These are phyloP conservation scores for Verticillium longisporum DNA, from an alignment of 2,329 filamentous ascomycete genomes.

Conservation along the genomic window DNA sequence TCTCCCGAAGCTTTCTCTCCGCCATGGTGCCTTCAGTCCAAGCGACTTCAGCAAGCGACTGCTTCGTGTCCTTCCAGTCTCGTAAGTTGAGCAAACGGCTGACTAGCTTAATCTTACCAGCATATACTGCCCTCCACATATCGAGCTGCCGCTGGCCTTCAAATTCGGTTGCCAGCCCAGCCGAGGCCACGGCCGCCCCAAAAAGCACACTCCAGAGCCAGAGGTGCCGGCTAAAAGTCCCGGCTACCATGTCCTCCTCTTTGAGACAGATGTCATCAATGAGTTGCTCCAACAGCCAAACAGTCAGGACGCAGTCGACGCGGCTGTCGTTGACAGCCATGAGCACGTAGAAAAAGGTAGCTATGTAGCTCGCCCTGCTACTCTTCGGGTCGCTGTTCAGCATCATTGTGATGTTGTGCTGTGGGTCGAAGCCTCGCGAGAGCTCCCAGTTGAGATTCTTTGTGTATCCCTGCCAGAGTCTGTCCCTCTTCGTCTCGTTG, in stretches of 20 bases:
- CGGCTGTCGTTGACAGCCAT: slow-evolving; percentile 33
- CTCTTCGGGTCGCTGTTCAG: slow-evolving; percentile 26
- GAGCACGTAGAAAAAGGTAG: slow-evolving; percentile 39
- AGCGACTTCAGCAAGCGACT: slow-evolving; percentile 27
- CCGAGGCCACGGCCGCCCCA: slow-evolving; percentile 31
- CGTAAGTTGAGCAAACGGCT: slow-evolving; percentile 28
- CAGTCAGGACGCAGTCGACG: slow-evolving; percentile 34
- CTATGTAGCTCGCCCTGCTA: slow-evolving; percentile 37
- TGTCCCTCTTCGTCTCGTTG: slow-evolving; percentile 24
- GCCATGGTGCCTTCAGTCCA: slow-evolving; percentile 32
- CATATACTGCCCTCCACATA: slow-evolving; percentile 28
- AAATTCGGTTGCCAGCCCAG: slow-evolving; percentile 26
- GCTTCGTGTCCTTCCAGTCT: slow-evolving; percentile 30
- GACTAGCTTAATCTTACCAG: slow-evolving; percentile 32
- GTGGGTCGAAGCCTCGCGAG: slow-evolving; percentile 23
- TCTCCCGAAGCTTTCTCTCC: slow-evolving; percentile 28
- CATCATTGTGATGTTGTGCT: slow-evolving; percentile 24
- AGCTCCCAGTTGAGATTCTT: slow-evolving; percentile 29
- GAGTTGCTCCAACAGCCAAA: slow-evolving; percentile 38
- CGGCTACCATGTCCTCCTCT: slow-evolving; percentile 30
- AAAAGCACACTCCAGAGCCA: slow-evolving; percentile 42
- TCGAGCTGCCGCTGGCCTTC: slow-evolving; percentile 29
- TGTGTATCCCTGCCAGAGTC: slow-evolving; percentile 28
- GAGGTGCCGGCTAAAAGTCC: slow-evolving; percentile 32
- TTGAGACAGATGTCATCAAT: slow-evolving; percentile 34